Percentiles rank a stretch among this genome's conserved stretches.
Evolutionary conservation across 768 basidiomycete species (phyloP).

Genomic region (Harrya chromipes): DNA sequence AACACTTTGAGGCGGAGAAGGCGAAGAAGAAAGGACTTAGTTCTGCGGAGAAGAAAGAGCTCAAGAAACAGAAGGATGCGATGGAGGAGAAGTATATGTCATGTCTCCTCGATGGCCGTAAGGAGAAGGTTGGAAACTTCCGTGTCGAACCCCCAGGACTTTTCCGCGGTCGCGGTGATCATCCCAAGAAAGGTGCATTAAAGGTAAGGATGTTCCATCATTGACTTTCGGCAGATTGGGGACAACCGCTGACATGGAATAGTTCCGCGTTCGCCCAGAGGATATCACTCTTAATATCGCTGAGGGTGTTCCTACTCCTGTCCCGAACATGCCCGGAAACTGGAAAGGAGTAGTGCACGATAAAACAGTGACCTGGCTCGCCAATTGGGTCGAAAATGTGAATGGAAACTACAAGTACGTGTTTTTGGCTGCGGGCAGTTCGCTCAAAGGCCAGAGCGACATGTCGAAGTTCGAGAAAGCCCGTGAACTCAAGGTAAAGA

Average conservation of each 20-base stretch:
- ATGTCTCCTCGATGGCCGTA: conserved; percentile 91
- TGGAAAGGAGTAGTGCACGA: conserved; percentile 92
- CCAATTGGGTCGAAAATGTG: conserved; percentile 98
- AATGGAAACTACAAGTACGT: conserved; percentile 97
- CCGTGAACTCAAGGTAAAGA: conserved; percentile 82
- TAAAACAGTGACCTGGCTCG: conserved; percentile 97
- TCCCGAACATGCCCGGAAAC: conserved; percentile 87
- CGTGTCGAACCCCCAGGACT: conserved; percentile 97
- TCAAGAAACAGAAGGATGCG: conserved; percentile 82
- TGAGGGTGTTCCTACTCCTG: conserved; percentile 64
- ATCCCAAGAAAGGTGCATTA: conserved; percentile 93
- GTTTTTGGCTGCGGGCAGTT: conserved; percentile 95
- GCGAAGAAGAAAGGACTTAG: conserved; percentile 89
- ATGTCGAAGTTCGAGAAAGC: conserved; percentile 98
- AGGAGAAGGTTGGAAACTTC: conserved; percentile 98
- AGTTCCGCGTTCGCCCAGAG: conserved; percentile 89
- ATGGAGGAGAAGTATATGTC: conserved; percentile 80
- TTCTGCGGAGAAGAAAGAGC: conserved; percentile 83
- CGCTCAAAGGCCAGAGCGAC: conserved; percentile 97
- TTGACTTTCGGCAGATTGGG: background rate
- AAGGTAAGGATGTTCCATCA: conserved; percentile 55
- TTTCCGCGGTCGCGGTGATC: conserved; percentile 96
- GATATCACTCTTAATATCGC: conserved; percentile 97
- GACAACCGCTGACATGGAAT: conserved; percentile 8
- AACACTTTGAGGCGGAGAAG: conserved; percentile 89